A percentile compares a stretch with the other conserved stretches of the same genome.
Conservation (phyloP, 2,329 filamentous ascomycete species). For the Fusarium sambucinum region DNA sequence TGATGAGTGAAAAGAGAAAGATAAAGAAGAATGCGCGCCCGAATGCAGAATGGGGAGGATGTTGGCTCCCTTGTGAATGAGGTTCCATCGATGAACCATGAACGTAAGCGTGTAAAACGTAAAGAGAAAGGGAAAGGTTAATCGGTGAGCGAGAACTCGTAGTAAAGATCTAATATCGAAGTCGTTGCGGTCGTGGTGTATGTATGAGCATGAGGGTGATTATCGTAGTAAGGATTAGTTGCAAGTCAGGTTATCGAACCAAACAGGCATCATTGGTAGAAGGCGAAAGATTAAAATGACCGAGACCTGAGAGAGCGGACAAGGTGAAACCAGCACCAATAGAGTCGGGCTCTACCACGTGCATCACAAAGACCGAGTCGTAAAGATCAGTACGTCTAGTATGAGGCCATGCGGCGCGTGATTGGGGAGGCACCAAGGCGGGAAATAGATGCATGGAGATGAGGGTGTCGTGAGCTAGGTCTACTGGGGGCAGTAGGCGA, state of each 20-base stretch:
- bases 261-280: constrained; percentile 32
- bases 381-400: constrained; percentile 57
- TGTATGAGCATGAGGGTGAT: constrained; percentile 44
- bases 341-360: constrained; percentile 42
- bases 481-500: constrained; percentile 70
- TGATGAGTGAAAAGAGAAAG: constrained; percentile 28
- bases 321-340: constrained; percentile 47
- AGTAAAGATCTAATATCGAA: constrained; percentile 46
- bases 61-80: constrained; percentile 37
- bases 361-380: constrained; percentile 47
- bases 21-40: constrained; percentile 41
- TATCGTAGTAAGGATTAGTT: constrained; percentile 35
- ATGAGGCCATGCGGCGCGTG: constrained; percentile 73
- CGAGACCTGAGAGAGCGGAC: constrained; percentile 41
- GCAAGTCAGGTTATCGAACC: constrained; percentile 21
- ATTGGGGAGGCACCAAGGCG: constrained; percentile 62
- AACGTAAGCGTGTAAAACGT: constrained; percentile 42
- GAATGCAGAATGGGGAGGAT: constrained; percentile 37
- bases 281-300: constrained; percentile 27
- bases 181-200: constrained; percentile 48
- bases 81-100: constrained; percentile 34
- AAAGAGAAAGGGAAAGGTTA: constrained; percentile 30
- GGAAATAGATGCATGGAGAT: constrained; percentile 53
- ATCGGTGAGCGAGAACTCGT: constrained; percentile 43
- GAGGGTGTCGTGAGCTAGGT: constrained; percentile 52